Evolutionary conservation across 306 rosid species (phyloP), one percentile per base, ranked within the genome.

Genomic region (Corylus heterophylla): DNA sequence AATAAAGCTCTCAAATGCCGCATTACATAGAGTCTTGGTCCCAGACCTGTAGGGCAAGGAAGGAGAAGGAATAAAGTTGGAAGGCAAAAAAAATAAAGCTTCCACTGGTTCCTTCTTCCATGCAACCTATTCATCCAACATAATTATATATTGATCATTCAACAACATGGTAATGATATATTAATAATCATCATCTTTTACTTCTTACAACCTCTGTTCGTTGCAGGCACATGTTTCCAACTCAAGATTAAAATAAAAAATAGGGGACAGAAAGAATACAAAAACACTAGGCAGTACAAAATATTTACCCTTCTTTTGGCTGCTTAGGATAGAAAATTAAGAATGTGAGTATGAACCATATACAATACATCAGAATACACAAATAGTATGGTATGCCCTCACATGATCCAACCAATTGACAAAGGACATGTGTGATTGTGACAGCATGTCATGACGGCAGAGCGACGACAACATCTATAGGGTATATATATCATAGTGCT

Each of bases 151-250:
- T 88, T 88, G 85, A 89, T 89, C 89, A 88, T 86, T 90, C 89
- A 86, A 86, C 87, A 83, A 55, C 91, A 81, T 71, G 20, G 85
- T 91, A 92, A 93, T 91, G 73, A 93, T 91, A 82, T 69, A 88
- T 78, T 91, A 89, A 93, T 93, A 83, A 93, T 93, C 94, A 89
- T 85, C 93, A 80, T 89, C 97, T 87, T 88, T 89, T 85, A 49
- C 87, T 76, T 61, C 89, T 88, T 88, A 83, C 96, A 83, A 51
- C 76, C 86, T 82, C 91, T 84, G 88, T 31, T 48, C 72, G 69
- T 80, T 85, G 86, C 91, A 84, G 90, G 31, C 89, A 87, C 92
- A 87, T 86, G 87, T 91, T 79, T 73, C 84, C 86, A 79, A 72
- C 86, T 87, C 90, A 77, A 80, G 58, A 74, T 80, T 81, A 16